Evolutionary conservation across 148 eudicot species (phyloP), one percentile per base, ranked within the genome.

Genomic region (Suaeda aralocaspica): DNA sequence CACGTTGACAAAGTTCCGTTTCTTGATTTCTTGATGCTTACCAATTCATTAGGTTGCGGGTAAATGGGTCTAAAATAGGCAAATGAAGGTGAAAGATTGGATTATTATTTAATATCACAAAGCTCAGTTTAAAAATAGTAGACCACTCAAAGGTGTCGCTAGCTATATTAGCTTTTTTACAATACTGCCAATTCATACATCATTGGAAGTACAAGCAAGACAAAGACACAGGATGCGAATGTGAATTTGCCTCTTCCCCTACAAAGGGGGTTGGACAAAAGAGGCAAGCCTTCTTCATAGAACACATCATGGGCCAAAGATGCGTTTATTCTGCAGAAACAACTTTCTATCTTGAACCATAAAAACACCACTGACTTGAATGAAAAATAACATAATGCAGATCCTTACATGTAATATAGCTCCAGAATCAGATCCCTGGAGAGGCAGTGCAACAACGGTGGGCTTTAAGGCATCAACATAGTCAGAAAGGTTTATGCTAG

Each of bases 391-490:
- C 10, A 12, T 55, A 22, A 53, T 22, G 62, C 4, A 71, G 59
- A 67, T 64, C 25, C 88, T 91, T 72, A 95, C 99, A 82, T 95
- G 96, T 75, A 95, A 81, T 68, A 79, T 73, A 71, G 96, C 89
- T 80, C 93, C 97, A 62, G 88, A 78, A 72, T 84, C 86, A 66
- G 92, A 91, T 68, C 99, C 99, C 29, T 83, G 91, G 74, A 95
- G 97, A 68, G 97, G 90, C 75, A 91, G 67, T 50, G 88, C 75
- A 75, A 83, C 81, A 74, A 66, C 68, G 48, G 84, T 85, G 68
- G 99, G 99, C 81, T 84, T 89, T 60, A 76, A 76, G 33, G 99
- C 97, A 82, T 86, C 92, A 33, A 84, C 91, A 79, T 87, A 95
- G 76, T 91, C 93, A 63, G 97, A 94, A 78, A 95, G 96, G 79